Evolutionary conservation across 1,284 basidiomycete species (phyloP).

Genomic region (Ceratobasidium sp.): DNA sequence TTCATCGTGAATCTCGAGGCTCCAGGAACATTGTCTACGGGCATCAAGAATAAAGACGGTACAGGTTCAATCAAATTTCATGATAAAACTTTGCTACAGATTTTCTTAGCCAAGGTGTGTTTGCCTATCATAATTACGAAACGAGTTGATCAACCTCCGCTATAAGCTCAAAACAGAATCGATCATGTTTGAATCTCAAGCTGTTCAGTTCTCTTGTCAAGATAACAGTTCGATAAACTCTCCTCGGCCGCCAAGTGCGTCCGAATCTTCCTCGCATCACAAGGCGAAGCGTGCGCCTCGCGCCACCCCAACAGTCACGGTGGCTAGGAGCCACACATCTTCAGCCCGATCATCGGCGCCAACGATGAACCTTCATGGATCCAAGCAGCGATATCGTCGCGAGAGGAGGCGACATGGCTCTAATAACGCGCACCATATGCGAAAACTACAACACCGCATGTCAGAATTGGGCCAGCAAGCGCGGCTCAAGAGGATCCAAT

Average conservation of each 20-base stretch:
- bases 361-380: too few species aligned
- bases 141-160: neutral
- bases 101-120: slow-evolving; percentile 28
- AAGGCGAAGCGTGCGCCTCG: neutral
- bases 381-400: too few species aligned
- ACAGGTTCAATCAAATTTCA: neutral
- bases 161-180: slow-evolving; percentile 37
- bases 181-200: slow-evolving; percentile 26
- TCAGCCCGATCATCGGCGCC: too few species aligned
- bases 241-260: neutral
- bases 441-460: slow-evolving; percentile 18
- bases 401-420: neutral
- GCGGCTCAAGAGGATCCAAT: slow-evolving; percentile 14
- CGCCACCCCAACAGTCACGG: neutral
- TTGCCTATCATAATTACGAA: neutral
- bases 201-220: slow-evolving; percentile 14
- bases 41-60: slow-evolving; percentile 1
- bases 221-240: too few species aligned
- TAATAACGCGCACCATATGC: neutral
- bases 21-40: neutral
- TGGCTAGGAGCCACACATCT: too few species aligned
- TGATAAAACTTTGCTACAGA: neutral
- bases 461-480: slow-evolving; percentile 24
- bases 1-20: neutral
- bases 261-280: neutral